Evolutionary conservation across 106 monocot species (phyloP).

Genomic region (Dioscorea dumetorum): DNA sequence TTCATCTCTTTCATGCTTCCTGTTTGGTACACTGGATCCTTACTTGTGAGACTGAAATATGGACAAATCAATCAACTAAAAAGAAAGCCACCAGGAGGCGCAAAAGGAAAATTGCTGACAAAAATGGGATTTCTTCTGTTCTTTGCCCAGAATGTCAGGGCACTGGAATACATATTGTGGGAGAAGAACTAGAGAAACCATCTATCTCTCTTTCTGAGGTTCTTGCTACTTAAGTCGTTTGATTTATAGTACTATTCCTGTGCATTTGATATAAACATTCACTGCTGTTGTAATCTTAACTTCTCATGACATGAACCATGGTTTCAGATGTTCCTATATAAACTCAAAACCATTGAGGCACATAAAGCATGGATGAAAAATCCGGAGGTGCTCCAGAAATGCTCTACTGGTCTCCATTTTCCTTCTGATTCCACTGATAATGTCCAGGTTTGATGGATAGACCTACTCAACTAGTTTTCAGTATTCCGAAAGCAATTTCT

Average conservation of each 20-base stretch:
- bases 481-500: no score
- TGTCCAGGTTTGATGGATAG: conserved; percentile 26
- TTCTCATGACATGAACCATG: neutral
- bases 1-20: conserved; percentile 85
- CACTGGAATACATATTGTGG: conserved; percentile 45
- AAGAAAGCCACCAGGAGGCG: conserved; percentile 40
- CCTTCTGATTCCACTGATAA: conserved; percentile 16
- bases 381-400: conserved; percentile 66
- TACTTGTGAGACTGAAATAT: conserved; percentile 61
- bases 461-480: neutral
- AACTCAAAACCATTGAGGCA: conserved; percentile 57
- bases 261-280: neutral
- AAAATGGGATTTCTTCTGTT: conserved; percentile 40
- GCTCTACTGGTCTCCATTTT: conserved; percentile 79
- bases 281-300: neutral
- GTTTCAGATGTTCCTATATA: conserved; percentile 63
- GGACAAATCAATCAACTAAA: conserved; percentile 20
- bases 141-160: conserved; percentile 92
- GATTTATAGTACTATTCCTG: neutral
- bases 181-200: conserved; percentile 57
- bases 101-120: conserved; percentile 30
- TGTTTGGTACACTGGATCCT: conserved; percentile 95
- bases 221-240: neutral
- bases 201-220: conserved; percentile 61
- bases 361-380: conserved; percentile 80